Evolutionary conservation across 495 filamentous ascomycete genomes (phyloP), one percentile per base, ranked within the genome.

Genomic region (Glonium stellatum): DNA sequence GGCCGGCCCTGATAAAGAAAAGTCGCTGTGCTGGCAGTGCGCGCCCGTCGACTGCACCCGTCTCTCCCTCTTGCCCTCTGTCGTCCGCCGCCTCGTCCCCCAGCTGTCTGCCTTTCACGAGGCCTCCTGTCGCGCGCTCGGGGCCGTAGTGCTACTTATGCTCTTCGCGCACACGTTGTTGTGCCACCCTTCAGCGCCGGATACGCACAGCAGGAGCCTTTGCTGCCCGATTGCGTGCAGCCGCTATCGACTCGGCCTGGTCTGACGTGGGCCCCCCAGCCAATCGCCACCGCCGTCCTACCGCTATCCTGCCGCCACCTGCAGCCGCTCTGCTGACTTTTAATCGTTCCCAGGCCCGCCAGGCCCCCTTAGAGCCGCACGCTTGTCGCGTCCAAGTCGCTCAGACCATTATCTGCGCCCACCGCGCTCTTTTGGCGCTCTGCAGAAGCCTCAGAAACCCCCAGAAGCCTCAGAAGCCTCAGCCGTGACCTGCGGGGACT

Each of bases 201-300:
- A 15, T 15, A 25, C 25, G 12, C 19, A 27, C 58, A 25, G n/a
- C 34, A 6, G 6, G 9, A 13, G 37, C 4, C 48, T 19, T 54
- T 54, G 50, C 18, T 46, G 39, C 39, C 51, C 41, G 21, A 61
- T 61, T 58, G 31, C 58, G 57, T 58, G 58, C 57, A 61, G 57
- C 39, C 58, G 6, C 10, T 55, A 6, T 31, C 27, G 27, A 31
- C 27, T 2, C 2, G 27, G 27, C 27, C 27, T 31, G 27, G n/a
- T n/a, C n/a, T n/a, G n/a, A n/a, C n/a, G n/a, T n/a, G n/a, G n/a
- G n/a, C n/a, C n/a, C n/a, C n/a, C n/a, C n/a, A n/a, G n/a, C n/a
- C n/a, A n/a, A n/a, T 61, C 51, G 59, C 53, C 4, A 19, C 59
- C 59, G 36, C 22, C 41, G 36, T 8, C 15, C 15, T 8, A 15